phyloP scores from a whole-genome alignment of 257 asterid genomes.

The Capsicum chinense region DNA sequence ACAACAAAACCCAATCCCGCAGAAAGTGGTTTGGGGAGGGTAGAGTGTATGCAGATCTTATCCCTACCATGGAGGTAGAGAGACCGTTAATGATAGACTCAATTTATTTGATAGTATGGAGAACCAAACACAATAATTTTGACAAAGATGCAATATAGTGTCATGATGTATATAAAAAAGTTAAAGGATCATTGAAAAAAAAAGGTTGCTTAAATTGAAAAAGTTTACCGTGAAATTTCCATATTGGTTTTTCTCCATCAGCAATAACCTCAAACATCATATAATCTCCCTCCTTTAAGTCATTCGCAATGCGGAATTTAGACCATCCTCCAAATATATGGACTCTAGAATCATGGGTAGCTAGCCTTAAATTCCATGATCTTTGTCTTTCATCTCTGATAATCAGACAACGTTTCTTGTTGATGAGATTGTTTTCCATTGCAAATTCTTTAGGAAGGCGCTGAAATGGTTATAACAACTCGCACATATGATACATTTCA shows the following conservation, averaged over 20 bases:
- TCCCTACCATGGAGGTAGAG: too few relatives aligned
- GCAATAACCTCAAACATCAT: slow-evolving; percentile 26
- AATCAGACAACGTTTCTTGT: slow-evolving; percentile 12
- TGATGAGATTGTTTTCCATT: neutral
- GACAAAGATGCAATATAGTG: neutral
- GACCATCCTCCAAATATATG: neutral
- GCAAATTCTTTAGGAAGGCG: neutral
- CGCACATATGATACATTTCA: slow-evolving; percentile 10
- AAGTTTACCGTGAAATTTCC: neutral
- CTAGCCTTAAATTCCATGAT: slow-evolving; percentile 16
- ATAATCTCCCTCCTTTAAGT: slow-evolving; percentile 8
- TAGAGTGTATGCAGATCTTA: too few relatives aligned
- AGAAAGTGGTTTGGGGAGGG: too few relatives aligned
- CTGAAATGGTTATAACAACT: slow-evolving; percentile 25
- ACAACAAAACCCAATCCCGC: too few relatives aligned
- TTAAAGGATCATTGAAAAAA: neutral
- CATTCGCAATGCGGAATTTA: neutral
- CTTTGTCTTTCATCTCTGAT: slow-evolving; percentile 18
- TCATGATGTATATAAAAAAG: neutral
- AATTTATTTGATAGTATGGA: neutral
- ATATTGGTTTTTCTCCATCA: slow-evolving; percentile 20
- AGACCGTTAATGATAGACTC: too few relatives aligned
- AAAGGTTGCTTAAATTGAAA: neutral
- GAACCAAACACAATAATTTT: neutral
- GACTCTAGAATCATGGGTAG: neutral